Evolutionary conservation across 2,329 filamentous ascomycete species (phyloP).

Genomic region (Phaeophleospora eucalypticola): DNA sequence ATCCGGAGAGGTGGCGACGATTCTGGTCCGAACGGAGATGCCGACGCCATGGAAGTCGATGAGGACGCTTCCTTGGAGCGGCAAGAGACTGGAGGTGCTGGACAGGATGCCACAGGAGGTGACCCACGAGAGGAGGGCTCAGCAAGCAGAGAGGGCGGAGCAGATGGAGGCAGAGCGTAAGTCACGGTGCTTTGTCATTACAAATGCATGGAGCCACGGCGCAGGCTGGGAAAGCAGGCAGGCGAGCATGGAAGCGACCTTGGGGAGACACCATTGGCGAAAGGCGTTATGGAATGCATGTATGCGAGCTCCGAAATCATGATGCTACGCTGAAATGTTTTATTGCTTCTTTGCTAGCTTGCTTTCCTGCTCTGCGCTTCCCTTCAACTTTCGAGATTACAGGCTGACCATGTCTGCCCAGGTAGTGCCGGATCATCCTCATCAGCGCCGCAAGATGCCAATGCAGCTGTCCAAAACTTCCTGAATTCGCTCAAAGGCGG

Average conservation of each 20-base stretch:
- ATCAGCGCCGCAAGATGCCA: conserved; percentile 60
- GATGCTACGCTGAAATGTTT: conserved; percentile 8
- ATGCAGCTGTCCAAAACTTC: conserved; percentile 79
- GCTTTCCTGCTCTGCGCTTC: conserved; percentile 5
- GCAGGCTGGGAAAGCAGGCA: conserved; percentile 1
- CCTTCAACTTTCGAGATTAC: background rate
- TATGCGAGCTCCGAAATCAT: conserved; percentile 15
- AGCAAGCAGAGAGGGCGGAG: conserved; percentile 83
- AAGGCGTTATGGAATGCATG: conserved; percentile 9
- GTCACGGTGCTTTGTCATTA: conserved; percentile 44
- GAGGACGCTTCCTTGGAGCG: conserved; percentile 65
- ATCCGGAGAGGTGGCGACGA: conserved; percentile 57
- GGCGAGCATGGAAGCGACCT: background rate
- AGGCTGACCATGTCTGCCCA: conserved; percentile 16
- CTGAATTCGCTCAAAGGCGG: conserved; percentile 69
- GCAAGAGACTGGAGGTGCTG: conserved; percentile 72
- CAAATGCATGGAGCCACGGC: conserved; percentile 6
- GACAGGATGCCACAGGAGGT: conserved; percentile 80
- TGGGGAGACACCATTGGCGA: conserved; percentile 1
- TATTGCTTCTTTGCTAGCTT: conserved; percentile 1
- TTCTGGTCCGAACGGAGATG: conserved; percentile 55
- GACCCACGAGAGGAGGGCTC: conserved; percentile 89
- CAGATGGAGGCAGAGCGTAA: conserved; percentile 99
- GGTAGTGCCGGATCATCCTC: conserved; percentile 20
- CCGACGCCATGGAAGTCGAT: conserved; percentile 61